phyloP scores from a whole-genome alignment of 2,329 filamentous ascomycete species.

The Spiromastix sp. region DNA sequence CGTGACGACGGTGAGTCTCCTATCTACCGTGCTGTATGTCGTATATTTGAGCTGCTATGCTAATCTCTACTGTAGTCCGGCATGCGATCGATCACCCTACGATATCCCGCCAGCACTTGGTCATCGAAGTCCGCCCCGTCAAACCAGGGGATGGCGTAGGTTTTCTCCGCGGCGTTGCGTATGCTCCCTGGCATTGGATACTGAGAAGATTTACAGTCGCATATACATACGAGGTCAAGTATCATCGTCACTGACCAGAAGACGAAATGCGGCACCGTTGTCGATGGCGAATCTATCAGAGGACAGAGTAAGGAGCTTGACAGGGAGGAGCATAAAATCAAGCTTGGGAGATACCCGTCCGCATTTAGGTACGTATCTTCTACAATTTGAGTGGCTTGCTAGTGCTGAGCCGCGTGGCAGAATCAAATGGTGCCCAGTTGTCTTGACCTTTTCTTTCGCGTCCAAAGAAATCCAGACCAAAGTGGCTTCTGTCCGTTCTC shows the following conservation, averaged over 20 bases:
- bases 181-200: too few species aligned
- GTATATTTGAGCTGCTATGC: slow-evolving; percentile 5
- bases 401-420: slow-evolving; percentile 31
- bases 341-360: slow-evolving; percentile 59
- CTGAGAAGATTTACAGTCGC: slow-evolving; percentile 46
- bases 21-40: background rate
- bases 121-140: slow-evolving; percentile 60
- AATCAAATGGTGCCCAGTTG: slow-evolving; percentile 67
- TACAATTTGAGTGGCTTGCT: background rate
- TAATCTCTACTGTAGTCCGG: slow-evolving; percentile 38
- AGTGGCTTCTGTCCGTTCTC: slow-evolving; percentile 49
- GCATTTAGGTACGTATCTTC: slow-evolving; percentile 29
- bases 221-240: slow-evolving; percentile 54
- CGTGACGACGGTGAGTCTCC: slow-evolving; percentile 25
- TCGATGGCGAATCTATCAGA: slow-evolving; percentile 64
- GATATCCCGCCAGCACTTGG: slow-evolving; percentile 81
- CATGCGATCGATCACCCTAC: slow-evolving; percentile 67
- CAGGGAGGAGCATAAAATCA: slow-evolving; percentile 50
- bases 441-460: slow-evolving; percentile 72
- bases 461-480: slow-evolving; percentile 56
- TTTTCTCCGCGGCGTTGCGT: too few species aligned
- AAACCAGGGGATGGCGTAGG: slow-evolving; percentile 56
- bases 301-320: slow-evolving; percentile 37
- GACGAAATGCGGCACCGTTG: slow-evolving; percentile 73
- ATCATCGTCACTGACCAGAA: slow-evolving; percentile 66